Base-by-base conservation (phyloP, 2,329 filamentous ascomycete species). In the Diaporthe australafricana region DNA sequence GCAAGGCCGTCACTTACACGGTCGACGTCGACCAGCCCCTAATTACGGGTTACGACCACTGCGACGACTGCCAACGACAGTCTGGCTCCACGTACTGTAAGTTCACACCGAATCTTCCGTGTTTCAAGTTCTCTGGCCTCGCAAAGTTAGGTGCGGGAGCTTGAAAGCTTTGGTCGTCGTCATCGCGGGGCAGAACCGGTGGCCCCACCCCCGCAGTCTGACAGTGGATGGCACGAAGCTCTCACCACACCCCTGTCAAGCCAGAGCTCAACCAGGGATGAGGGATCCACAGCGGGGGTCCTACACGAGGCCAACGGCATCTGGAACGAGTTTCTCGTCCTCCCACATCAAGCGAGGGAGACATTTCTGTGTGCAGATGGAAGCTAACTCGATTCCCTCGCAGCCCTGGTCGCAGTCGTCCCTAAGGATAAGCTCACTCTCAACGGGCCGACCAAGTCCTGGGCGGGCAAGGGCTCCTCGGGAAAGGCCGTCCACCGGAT, bases 41-140 rank as follows among this genome's bases (percentile, higher is more conserved):
- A 69, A 53, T 88, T 80, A 89, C 88, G 66, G 91, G 87, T 75
- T 92, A 93, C 80, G 92, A 93, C 79, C 91, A 93, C 85, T 93
- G 91, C 78, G 91, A 93, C 78, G 91, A 92, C 82, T 93, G 91
- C 86, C 91, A 93, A 83, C 90, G 91, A 78, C 91, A 93, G 83
- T 88, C 83, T 65, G 91, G 91, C 75, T 92, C 90, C 22, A 92
- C 91, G 71, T 93, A 93, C 81, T 92, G 89, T 90, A 81, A 74
- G 87, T 79, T 60, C 25, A 63, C 42, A 50, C n/a, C 40, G 35
- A 32, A 20, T 48, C 14, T 3, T 55, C 14, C 35, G 5, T 22
- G 22, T 60, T n/a, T n/a, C n/a, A 40, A 38, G 6, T n/a, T 38
- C 27, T 38, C 27, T 40, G 42, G n/a, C 66, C 25, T 60, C 27